Conservation (phyloP, 305 asterid genomes). For the Fraxinus albicans region DNA sequence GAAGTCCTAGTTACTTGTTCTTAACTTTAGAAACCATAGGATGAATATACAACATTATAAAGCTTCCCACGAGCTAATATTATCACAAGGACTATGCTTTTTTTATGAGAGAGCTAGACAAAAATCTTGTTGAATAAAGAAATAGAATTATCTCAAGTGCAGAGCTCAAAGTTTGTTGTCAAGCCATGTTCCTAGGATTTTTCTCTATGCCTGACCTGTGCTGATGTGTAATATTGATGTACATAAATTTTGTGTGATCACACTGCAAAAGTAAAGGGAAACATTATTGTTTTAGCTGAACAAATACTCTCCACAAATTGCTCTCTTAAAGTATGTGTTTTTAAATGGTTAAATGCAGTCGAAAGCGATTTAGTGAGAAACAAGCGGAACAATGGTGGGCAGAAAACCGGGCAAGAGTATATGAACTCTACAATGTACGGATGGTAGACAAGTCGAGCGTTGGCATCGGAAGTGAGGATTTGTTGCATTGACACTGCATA, state of each 20-base stretch:
- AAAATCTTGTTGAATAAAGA: background rate
- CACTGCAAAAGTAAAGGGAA: slow-evolving; percentile 3
- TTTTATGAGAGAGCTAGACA: background rate
- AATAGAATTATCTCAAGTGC: background rate
- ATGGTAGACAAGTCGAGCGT: slow-evolving; percentile 79
- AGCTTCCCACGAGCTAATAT: background rate
- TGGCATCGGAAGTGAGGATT: slow-evolving; percentile 84
- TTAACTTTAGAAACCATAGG: background rate
- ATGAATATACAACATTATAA: background rate
- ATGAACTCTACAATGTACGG: slow-evolving; percentile 82
- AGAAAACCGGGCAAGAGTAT: slow-evolving; percentile 89
- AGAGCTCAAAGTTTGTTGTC: background rate
- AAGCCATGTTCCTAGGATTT: background rate
- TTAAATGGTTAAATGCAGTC: slow-evolving; percentile 59
- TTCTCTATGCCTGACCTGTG: background rate
- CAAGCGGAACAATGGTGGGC: slow-evolving; percentile 99
- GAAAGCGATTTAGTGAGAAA: slow-evolving; percentile 92
- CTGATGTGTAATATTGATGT: background rate
- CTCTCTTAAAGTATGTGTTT: slow-evolving; percentile 16
- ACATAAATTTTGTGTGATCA: background rate
- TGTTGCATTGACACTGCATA: slow-evolving; percentile 53
- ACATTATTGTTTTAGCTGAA: slow-evolving; percentile 10
- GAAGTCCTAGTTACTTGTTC: background rate
- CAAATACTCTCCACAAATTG: background rate
- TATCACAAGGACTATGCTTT: background rate